These are phyloP conservation scores for Polychaeton citri DNA, from an alignment of 2,329 filamentous ascomycete species.

Conservation along the genomic window DNA sequence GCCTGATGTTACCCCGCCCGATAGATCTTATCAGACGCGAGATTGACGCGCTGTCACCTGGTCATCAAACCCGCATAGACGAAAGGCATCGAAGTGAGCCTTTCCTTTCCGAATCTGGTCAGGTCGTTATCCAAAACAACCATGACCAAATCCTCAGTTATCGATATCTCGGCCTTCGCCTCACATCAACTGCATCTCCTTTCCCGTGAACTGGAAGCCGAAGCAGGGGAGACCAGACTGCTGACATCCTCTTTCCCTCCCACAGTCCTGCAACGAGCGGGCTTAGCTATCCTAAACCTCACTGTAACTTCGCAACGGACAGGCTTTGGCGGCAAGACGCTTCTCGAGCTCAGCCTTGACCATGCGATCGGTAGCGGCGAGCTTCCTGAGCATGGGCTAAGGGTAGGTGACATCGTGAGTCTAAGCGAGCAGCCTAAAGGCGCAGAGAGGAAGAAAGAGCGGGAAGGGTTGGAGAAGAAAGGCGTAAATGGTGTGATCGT, in stretches of 20 bases:
- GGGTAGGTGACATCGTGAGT: constrained; percentile 65
- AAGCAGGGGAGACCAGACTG: constrained; percentile 55
- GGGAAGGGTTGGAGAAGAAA: constrained; percentile 54
- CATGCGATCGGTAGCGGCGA: constrained; percentile 42
- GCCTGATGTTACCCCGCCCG: too few relatives aligned
- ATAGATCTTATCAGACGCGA: too few relatives aligned
- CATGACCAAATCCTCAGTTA: neutral
- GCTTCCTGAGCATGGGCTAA: constrained; percentile 61
- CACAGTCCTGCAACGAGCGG: constrained; percentile 56
- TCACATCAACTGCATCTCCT: constrained; percentile 58
- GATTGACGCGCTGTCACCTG: too few relatives aligned
- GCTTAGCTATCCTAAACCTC: constrained; percentile 69
- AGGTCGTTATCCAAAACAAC: too few relatives aligned
- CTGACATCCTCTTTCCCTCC: constrained; percentile 58
- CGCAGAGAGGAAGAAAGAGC: constrained; percentile 56
- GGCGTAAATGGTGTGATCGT: constrained; percentile 60
- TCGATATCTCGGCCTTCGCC: constrained; percentile 55
- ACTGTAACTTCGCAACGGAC: constrained; percentile 64
- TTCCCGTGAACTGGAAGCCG: constrained; percentile 55
- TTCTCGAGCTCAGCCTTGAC: constrained; percentile 68
- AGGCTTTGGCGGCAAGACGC: constrained; percentile 78
- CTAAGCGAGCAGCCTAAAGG: constrained; percentile 63
- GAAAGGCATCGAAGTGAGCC: too few relatives aligned
- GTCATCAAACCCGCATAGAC: too few relatives aligned
- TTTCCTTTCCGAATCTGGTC: too few relatives aligned